Evolutionary conservation across 345 rosid genomes (phyloP), one percentile per base, ranked within the genome.

Genomic region (Salix viminalis): DNA sequence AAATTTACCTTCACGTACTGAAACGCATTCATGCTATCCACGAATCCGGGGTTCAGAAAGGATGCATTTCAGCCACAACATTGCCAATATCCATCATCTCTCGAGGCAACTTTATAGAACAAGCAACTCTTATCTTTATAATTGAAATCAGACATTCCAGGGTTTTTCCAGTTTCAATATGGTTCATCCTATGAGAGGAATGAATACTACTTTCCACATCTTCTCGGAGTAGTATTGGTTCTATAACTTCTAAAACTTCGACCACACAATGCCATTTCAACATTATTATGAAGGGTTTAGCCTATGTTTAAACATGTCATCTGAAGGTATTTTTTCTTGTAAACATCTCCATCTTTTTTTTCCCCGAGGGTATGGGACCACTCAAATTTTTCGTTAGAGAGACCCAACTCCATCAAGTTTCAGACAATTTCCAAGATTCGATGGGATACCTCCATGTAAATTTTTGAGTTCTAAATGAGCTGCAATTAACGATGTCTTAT

Each of bases 271-370:
- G 76, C 34, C 30, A 0, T 26, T 14, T 70, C 21, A 11, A 56
- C 76, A 14, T 69, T 77, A 24, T 67, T 68, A 2, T 6, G 79
- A 50, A 79, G n/a, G 77, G 19, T 60, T 74, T 19, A 73, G 23
- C 12, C 64, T 77, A 16, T 54, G 70, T 30, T 14, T 8, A 26
- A 76, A 76, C 66, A 80, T 64, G 24, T 56, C 73, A 2, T 54
- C 11, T 19, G 24, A 19, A 19, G 60, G 60, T 54, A 23, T n/a
- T 19, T 52, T 7, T 52, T 6, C 60, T n/a, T 18, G 60, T 52
- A 19, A 52, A 54, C 60, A 54, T 54, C 60, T 54, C 60, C 60
- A 54, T 28, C 30, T 28, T 28, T 30, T 30, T 30, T n/a, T n/a
- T n/a, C n/a, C 32, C 32, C 0, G 32, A 30, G 3, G 1, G 42